phyloP scores from a whole-genome alignment of 345 rosid species.

The Rhodomyrtus tomentosa region DNA sequence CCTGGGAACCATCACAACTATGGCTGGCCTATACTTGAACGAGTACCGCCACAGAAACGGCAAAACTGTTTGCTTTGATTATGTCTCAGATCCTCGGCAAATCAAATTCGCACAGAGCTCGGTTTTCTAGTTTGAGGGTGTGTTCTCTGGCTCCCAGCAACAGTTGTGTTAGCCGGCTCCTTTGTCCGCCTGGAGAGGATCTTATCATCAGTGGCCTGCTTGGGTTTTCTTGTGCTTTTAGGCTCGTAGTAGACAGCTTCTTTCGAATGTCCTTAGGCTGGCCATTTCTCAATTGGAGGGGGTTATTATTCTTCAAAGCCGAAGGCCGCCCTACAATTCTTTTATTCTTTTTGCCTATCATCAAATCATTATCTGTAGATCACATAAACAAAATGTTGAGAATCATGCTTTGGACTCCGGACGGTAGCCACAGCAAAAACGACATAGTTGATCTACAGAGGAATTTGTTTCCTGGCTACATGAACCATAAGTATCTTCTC shows the following conservation, averaged over 20 bases:
- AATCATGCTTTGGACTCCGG: neutral
- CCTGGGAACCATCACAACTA: neutral
- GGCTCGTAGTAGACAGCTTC: slow-evolving; percentile 2
- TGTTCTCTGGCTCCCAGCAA: neutral
- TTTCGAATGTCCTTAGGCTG: slow-evolving; percentile 7
- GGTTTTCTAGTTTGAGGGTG: neutral
- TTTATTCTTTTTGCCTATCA: slow-evolving; percentile 33
- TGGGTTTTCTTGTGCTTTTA: slow-evolving; percentile 5
- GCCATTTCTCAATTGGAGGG: slow-evolving; percentile 15
- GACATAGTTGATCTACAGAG: neutral
- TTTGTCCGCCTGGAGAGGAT: slow-evolving; percentile 10
- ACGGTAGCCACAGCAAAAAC: neutral
- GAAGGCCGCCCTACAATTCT: slow-evolving; percentile 7
- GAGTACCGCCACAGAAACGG: neutral
- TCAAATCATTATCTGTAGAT: slow-evolving; percentile 36
- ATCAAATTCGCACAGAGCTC: neutral
- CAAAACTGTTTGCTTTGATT: neutral
- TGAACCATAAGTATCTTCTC: too few relatives aligned
- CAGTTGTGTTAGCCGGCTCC: neutral
- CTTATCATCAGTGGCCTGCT: slow-evolving; percentile 3
- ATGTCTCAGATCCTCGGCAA: neutral
- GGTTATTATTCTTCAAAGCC: slow-evolving; percentile 14
- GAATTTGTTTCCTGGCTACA: too few relatives aligned
- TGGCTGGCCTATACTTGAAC: neutral
- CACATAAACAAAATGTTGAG: neutral